Conservation (phyloP, 371 early-diverging fungal genomes). For the Gilbertella persicaria region DNA sequence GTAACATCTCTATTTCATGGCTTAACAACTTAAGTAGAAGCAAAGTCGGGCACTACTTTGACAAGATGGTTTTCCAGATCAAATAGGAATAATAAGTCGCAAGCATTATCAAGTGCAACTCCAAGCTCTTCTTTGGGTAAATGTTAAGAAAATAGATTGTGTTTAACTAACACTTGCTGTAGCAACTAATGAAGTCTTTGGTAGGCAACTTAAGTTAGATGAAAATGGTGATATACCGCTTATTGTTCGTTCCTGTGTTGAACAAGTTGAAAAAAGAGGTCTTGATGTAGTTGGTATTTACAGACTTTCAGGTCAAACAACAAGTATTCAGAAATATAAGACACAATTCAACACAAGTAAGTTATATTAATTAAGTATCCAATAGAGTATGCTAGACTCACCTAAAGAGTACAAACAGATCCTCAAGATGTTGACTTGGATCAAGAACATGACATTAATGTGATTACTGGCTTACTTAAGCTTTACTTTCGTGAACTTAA, state of each 20-base stretch:
- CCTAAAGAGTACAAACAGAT: conserved; percentile 6
- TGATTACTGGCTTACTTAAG: conserved; percentile 74
- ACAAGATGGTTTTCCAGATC: conserved; percentile 35
- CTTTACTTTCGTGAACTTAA: conserved; percentile 82
- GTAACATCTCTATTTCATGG: not conserved
- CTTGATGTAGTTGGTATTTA: conserved; percentile 77
- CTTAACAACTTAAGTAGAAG: not conserved
- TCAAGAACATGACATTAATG: conserved; percentile 72
- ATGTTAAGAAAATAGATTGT: not conserved
- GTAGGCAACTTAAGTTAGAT: conserved; percentile 59
- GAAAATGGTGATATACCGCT: conserved; percentile 55
- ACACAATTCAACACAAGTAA: conserved; percentile 59
- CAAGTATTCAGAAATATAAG: conserved; percentile 70
- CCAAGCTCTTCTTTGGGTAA: not conserved
- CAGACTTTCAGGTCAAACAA: conserved; percentile 77
- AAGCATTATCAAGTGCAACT: conserved; percentile 1
- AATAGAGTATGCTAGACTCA: not conserved
- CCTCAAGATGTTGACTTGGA: not conserved
- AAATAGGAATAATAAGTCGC: conserved; percentile 16
- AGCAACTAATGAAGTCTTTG: conserved; percentile 57
- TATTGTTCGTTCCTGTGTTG: conserved; percentile 66
- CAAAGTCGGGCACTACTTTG: conserved; percentile 13
- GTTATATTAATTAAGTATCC: not conserved
- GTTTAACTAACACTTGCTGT: not conserved
- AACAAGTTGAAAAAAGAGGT: conserved; percentile 67